These are phyloP conservation scores for Jamesozyma spencerorum DNA, from an alignment of 805 yeast genomes.

Conservation along the genomic window DNA sequence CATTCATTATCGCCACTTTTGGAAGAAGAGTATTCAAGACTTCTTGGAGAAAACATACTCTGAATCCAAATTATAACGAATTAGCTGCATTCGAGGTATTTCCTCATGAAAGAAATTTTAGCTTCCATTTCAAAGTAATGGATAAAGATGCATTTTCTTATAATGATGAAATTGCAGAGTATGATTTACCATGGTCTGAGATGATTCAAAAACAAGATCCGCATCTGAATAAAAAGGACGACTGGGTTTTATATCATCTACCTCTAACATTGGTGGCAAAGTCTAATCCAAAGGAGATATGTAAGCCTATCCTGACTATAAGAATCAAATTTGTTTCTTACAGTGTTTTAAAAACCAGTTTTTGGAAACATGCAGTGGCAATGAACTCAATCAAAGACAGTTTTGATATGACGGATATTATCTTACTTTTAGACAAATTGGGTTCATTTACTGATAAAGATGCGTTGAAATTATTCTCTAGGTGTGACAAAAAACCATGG, in stretches of 20 bases:
- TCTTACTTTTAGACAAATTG: conserved; percentile 45
- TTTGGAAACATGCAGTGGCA: conserved; percentile 55
- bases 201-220: conserved; percentile 30
- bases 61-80: conserved; percentile 77
- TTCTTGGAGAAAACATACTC: conserved; percentile 70
- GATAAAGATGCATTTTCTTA: conserved; percentile 79
- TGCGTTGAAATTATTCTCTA: conserved; percentile 43
- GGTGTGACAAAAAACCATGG: conserved; percentile 40
- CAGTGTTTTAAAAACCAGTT: conserved; percentile 48
- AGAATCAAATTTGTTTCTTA: conserved; percentile 63
- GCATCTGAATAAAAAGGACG: conserved; percentile 5
- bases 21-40: conserved; percentile 84
- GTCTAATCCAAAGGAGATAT: neutral
- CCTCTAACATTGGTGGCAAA: conserved; percentile 29
- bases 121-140: conserved; percentile 60
- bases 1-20: conserved; percentile 84
- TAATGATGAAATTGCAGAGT: conserved; percentile 73
- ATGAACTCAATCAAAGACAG: conserved; percentile 37
- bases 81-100: conserved; percentile 68
- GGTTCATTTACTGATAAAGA: conserved; percentile 46
- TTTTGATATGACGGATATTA: conserved; percentile 45
- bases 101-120: conserved; percentile 54
- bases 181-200: conserved; percentile 46
- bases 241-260: conserved; percentile 28
- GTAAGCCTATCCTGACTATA: conserved; percentile 44